Evolutionary conservation across 1,139 yeast genomes (phyloP).

Genomic region (Yamadazyma buinensis): DNA sequence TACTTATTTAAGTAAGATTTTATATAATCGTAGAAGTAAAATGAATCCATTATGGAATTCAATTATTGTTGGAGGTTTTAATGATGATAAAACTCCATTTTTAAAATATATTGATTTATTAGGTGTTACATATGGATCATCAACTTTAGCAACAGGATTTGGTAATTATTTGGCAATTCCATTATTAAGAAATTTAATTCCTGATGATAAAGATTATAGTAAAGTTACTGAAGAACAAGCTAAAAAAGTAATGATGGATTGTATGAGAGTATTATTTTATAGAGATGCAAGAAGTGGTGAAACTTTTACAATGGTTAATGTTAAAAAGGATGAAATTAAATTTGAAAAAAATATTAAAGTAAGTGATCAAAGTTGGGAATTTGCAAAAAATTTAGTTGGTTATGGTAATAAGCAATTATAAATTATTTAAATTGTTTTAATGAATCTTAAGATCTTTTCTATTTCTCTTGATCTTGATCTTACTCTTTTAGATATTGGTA

Average conservation of each 20-base stretch:
- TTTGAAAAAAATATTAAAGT: constrained; percentile 65
- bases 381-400: constrained; percentile 85
- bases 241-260: constrained; percentile 65
- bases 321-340: constrained; percentile 46
- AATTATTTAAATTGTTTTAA: background rate
- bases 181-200: constrained; percentile 78
- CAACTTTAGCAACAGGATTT: constrained; percentile 92
- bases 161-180: constrained; percentile 96
- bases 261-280: constrained; percentile 93
- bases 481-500: too few species aligned
- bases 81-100: constrained; percentile 63
- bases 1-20: constrained; percentile 77
- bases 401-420: constrained; percentile 65
- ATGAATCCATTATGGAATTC: constrained; percentile 98
- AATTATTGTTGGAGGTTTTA: constrained; percentile 83
- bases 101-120: constrained; percentile 83
- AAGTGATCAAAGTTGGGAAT: constrained; percentile 84
- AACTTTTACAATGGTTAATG: constrained; percentile 77
- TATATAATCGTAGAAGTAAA: constrained; percentile 85
- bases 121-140: constrained; percentile 88
- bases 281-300: constrained; percentile 95
- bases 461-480: too few species aligned
- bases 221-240: constrained; percentile 75
- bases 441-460: too few species aligned
- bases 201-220: constrained; percentile 69